phyloP scores from a whole-genome alignment of 805 yeast genomes.

The Candida maesae region DNA sequence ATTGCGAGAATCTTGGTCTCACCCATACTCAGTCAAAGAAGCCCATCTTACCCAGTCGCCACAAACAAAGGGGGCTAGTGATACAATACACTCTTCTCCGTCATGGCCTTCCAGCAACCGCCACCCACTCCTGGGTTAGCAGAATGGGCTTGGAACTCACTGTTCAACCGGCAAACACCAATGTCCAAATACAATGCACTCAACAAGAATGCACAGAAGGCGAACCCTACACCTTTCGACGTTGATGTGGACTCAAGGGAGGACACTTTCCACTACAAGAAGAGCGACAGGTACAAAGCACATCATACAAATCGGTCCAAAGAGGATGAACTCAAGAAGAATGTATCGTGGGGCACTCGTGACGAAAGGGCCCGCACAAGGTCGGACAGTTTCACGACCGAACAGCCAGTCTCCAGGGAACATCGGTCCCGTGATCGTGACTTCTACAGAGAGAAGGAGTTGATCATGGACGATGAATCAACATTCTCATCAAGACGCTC shows the following conservation, averaged over 20 bases:
- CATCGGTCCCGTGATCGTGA: background rate
- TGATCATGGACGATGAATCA: constrained; percentile 16
- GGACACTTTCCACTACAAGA: constrained; percentile 19
- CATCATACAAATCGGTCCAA: constrained; percentile 1
- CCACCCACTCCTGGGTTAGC: constrained; percentile 29
- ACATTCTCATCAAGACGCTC: constrained; percentile 4
- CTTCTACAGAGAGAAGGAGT: constrained; percentile 19
- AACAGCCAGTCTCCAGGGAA: constrained; percentile 1
- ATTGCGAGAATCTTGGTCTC: too few species aligned
- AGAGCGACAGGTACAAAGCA: background rate
- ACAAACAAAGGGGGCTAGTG: background rate
- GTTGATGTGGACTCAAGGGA: constrained; percentile 5
- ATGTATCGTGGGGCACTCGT: constrained; percentile 15
- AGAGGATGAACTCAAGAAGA: constrained; percentile 7
- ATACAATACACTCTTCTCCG: too few species aligned
- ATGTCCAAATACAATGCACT: constrained; percentile 23
- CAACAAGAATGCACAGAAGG: constrained; percentile 3
- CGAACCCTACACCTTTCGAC: background rate
- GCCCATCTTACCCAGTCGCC: background rate
- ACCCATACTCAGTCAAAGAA: too few species aligned
- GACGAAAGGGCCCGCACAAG: constrained; percentile 8
- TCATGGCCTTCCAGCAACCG: constrained; percentile 4
- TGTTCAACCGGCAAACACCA: constrained; percentile 26
- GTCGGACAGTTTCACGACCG: constrained; percentile 8
- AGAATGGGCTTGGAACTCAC: constrained; percentile 25